These are phyloP conservation scores for Fomitopsis pulvina DNA, from an alignment of 768 basidiomycete genomes.

Conservation along the genomic window DNA sequence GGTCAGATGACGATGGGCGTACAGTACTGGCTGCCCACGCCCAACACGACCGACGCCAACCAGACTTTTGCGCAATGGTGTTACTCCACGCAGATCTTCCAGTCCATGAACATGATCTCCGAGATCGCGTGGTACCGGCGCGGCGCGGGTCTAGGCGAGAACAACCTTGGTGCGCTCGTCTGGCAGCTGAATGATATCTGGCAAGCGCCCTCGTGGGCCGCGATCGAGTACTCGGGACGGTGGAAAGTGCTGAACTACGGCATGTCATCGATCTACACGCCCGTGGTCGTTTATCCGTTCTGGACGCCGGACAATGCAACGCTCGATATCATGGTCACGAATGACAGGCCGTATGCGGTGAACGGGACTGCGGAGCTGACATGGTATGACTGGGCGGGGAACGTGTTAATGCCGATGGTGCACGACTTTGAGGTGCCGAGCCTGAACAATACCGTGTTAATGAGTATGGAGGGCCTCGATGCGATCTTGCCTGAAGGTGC, in stretches of 20 bases:
- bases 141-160: conserved; percentile 51
- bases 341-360: conserved; percentile 43
- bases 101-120: conserved; percentile 52
- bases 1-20: conserved; percentile 45
- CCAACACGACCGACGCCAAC: conserved; percentile 39
- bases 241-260: conserved; percentile 57
- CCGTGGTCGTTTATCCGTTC: conserved; percentile 48
- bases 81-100: conserved; percentile 57
- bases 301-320: conserved; percentile 45
- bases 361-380: conserved; percentile 41
- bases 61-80: conserved; percentile 61
- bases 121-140: conserved; percentile 54
- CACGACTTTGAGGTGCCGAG: conserved; percentile 37
- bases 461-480: conserved; percentile 32
- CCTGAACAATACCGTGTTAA: conserved; percentile 44
- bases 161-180: conserved; percentile 51
- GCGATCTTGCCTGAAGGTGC: conserved; percentile 39
- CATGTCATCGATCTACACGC: conserved; percentile 36
- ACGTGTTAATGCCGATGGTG: conserved; percentile 29
- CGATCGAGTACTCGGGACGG: conserved; percentile 49
- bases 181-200: conserved; percentile 60
- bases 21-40: conserved; percentile 49
- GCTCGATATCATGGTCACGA: conserved; percentile 43
- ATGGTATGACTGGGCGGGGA: conserved; percentile 53
- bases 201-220: conserved; percentile 52